A percentile compares a stretch with the other conserved stretches of the same genome.
phyloP scores from a whole-genome alignment of 768 basidiomycete genomes.

The Phlebiopsis gigantea region DNA sequence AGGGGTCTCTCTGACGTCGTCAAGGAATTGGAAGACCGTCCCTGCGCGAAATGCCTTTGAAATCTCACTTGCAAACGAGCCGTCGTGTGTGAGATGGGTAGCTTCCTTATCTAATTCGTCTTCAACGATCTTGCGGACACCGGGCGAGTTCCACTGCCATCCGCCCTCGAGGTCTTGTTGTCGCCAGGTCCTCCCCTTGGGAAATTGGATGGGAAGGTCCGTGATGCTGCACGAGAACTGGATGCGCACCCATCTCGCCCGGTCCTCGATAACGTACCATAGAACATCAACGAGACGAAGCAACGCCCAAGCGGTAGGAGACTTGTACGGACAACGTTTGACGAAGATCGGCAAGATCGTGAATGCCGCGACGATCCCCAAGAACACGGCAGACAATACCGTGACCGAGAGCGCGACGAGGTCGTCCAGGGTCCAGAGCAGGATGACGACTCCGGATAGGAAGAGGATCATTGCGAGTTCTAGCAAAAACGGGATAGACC shows the following conservation, averaged over 20 bases:
- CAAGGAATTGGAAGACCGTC: neutral
- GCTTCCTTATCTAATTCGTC: neutral
- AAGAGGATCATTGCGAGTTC: constrained; percentile 3
- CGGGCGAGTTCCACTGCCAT: neutral
- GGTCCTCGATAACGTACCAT: neutral
- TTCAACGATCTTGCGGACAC: neutral
- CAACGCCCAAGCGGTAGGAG: neutral
- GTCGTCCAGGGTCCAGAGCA: constrained; percentile 1
- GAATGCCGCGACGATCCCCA: neutral
- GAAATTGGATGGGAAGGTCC: neutral
- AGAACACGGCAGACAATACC: neutral
- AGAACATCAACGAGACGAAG: neutral
- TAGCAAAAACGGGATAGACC: neutral
- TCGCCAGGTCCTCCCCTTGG: neutral
- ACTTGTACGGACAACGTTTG: constrained; percentile 10
- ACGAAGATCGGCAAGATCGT: constrained; percentile 4
- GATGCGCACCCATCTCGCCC: neutral
- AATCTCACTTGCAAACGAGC: neutral
- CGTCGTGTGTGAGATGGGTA: neutral
- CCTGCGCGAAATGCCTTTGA: neutral
- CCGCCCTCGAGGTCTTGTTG: neutral
- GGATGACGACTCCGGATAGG: neutral
- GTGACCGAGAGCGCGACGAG: neutral
- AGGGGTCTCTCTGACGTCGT: neutral
- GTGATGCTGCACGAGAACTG: neutral